These are phyloP conservation scores for Aspergillus egyptiacus DNA, from an alignment of 495 filamentous ascomycete genomes.

Conservation along the genomic window DNA sequence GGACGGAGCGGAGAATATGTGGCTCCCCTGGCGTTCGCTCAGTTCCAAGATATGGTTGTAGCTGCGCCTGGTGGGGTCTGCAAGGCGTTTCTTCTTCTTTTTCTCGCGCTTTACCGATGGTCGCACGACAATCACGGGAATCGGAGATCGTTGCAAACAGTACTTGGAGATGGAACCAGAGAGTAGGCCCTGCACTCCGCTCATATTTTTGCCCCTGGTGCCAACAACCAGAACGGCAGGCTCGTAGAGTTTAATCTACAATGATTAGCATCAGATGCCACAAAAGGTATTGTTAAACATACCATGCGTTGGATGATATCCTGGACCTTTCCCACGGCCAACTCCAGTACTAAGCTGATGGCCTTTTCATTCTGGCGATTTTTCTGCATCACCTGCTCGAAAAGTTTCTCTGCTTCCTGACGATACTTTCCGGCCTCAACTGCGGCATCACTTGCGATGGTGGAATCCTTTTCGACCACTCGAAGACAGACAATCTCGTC, in stretches of 20 bases:
- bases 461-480: constrained; percentile 81
- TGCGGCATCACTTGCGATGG: constrained; percentile 58
- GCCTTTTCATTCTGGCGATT: constrained; percentile 72
- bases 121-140: constrained; percentile 94
- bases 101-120: constrained; percentile 85
- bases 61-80: constrained; percentile 69
- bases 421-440: constrained; percentile 72
- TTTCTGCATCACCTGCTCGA: constrained; percentile 76
- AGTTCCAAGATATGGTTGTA: constrained; percentile 75
- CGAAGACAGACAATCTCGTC: constrained; percentile 93
- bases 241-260: constrained; percentile 81
- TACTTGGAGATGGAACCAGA: constrained; percentile 94
- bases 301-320: constrained; percentile 92
- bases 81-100: constrained; percentile 81
- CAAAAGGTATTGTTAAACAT: constrained; percentile 17
- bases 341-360: constrained; percentile 82
- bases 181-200: constrained; percentile 84
- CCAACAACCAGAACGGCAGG: constrained; percentile 94
- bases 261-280: constrained; percentile 12
- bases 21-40: constrained; percentile 48
- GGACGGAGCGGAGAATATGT: constrained; percentile 47
- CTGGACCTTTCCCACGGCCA: constrained; percentile 86
- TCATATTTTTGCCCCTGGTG: constrained; percentile 78
- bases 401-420: constrained; percentile 66
- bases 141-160: constrained; percentile 90